These are phyloP conservation scores for Fomitopsis betulina DNA, from an alignment of 1,284 basidiomycete species.

Conservation along the genomic window DNA sequence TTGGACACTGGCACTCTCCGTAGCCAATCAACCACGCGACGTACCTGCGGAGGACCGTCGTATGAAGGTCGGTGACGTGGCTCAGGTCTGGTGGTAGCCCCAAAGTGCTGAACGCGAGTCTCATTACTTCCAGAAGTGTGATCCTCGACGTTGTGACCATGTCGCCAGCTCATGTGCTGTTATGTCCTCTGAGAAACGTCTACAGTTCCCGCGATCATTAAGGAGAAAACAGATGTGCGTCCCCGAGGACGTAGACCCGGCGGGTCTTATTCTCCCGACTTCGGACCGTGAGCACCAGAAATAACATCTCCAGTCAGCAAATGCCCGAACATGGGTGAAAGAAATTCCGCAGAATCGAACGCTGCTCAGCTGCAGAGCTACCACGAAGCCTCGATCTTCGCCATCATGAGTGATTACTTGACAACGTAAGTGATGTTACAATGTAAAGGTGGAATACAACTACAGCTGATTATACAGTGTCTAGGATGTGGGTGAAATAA, in stretches of 20 bases:
- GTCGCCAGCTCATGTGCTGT: background rate
- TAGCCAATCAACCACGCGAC: no score
- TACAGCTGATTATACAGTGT: conserved; percentile 1
- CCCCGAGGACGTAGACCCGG: background rate
- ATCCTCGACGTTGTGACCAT: background rate
- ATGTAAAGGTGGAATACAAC: background rate
- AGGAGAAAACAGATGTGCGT: background rate
- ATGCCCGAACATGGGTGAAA: background rate
- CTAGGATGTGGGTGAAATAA: background rate
- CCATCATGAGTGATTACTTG: background rate
- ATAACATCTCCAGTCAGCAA: background rate
- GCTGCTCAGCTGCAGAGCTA: background rate
- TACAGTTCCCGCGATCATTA: background rate
- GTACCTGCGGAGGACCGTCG: background rate
- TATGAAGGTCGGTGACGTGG: background rate
- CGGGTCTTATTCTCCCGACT: background rate
- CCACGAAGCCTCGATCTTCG: background rate
- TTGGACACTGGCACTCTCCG: background rate
- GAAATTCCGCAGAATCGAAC: background rate
- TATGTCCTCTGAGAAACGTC: background rate
- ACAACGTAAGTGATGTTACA: background rate
- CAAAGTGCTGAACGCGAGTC: background rate
- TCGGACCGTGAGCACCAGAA: background rate
- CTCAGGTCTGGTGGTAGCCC: no score
- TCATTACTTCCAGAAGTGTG: background rate